phyloP scores from a whole-genome alignment of 2,329 filamentous ascomycete genomes.

The Lithohypha guttulata region DNA sequence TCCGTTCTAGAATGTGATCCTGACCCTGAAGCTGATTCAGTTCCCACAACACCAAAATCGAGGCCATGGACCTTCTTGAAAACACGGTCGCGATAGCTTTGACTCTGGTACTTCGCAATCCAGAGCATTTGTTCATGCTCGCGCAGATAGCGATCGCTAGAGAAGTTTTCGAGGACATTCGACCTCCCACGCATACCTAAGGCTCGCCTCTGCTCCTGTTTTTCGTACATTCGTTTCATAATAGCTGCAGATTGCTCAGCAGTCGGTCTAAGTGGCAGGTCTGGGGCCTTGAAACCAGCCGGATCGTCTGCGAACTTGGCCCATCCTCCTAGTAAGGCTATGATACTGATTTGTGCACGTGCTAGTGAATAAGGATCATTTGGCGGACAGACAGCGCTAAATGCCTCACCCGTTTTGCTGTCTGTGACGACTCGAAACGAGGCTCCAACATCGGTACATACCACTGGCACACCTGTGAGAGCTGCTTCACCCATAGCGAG shows the following conservation, averaged over 20 bases:
- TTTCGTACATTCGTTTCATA: conserved; percentile 50
- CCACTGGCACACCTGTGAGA: conserved; percentile 35
- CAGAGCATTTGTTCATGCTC: conserved; percentile 54
- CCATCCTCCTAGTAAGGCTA: conserved; percentile 54
- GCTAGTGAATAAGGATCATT: conserved; percentile 53
- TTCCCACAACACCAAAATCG: no score
- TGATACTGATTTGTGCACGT: conserved; percentile 50
- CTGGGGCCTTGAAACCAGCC: conserved; percentile 27
- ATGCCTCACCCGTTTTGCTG: conserved; percentile 38
- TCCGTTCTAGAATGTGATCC: no score
- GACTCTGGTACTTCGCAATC: conserved; percentile 30
- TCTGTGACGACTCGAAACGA: conserved; percentile 33
- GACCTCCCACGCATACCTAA: conserved; percentile 48
- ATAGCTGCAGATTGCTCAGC: conserved; percentile 43
- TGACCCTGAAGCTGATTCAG: no score
- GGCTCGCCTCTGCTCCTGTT: conserved; percentile 44
- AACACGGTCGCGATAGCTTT: background rate
- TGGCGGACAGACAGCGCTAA: conserved; percentile 53
- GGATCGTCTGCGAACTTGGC: conserved; percentile 45
- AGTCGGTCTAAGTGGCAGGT: conserved; percentile 40
- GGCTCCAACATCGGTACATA: conserved; percentile 33
- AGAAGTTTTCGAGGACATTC: conserved; percentile 50
- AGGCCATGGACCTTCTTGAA: no score
- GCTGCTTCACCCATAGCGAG: conserved; percentile 38
- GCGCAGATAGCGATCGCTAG: conserved; percentile 48